Conservation (phyloP, 148 eudicot genomes). For the Cornus suecica region DNA sequence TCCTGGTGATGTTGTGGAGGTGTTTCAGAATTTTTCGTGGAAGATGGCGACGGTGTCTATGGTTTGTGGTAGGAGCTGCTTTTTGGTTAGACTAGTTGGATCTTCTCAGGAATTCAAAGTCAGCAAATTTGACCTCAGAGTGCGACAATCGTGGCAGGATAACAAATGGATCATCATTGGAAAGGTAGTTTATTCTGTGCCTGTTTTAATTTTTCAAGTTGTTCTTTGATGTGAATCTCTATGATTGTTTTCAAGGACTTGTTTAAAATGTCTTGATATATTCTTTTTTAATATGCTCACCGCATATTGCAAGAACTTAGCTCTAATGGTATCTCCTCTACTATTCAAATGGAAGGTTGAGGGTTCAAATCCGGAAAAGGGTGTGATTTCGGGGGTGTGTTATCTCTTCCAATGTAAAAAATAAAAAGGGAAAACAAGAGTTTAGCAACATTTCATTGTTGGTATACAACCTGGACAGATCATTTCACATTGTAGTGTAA, state of each 20-base stretch:
- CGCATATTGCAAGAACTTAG: no score
- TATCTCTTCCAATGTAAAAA: no score
- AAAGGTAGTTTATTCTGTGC: constrained; percentile 35
- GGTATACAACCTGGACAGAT: no score
- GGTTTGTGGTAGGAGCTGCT: constrained; percentile 28
- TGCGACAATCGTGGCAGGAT: constrained; percentile 69
- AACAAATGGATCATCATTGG: constrained; percentile 62
- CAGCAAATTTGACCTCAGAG: constrained; percentile 45
- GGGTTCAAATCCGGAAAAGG: no score
- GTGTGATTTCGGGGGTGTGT: no score
- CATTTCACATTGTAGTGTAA: no score
- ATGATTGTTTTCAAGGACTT: not conserved
- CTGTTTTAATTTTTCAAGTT: not conserved
- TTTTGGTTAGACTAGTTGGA: constrained; percentile 68
- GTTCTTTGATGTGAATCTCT: not conserved
- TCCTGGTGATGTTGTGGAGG: constrained; percentile 72
- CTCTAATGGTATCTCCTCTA: no score
- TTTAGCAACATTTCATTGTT: no score
- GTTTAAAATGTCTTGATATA: constrained; percentile 7
- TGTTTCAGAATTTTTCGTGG: constrained; percentile 55
- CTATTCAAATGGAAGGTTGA: no score
- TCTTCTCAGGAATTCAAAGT: constrained; percentile 44
- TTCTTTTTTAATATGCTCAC: not conserved
- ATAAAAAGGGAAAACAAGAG: no score
- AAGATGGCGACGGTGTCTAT: constrained; percentile 55